Percentiles rank a stretch among this genome's conserved stretches.
Evolutionary conservation across 306 rosid genomes (phyloP).

Genomic region (Cucumis hystrix): DNA sequence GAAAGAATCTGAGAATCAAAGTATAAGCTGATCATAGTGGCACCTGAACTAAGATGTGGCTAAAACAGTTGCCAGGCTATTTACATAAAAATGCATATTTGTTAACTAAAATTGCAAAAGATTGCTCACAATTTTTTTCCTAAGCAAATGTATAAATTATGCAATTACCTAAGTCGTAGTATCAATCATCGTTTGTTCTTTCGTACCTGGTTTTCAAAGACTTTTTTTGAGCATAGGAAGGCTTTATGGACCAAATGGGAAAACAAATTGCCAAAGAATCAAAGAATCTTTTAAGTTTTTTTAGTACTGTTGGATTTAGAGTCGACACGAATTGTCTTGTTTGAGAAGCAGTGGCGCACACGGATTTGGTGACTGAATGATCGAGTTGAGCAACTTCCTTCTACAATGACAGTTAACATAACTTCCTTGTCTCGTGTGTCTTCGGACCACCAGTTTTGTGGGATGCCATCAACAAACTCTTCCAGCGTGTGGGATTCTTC

Average conservation of each 20-base stretch:
- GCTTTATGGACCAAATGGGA: not conserved
- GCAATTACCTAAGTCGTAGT: not conserved
- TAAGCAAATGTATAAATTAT: not conserved
- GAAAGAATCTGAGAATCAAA: not conserved
- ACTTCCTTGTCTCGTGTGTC: conserved; percentile 78
- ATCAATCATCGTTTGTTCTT: not conserved
- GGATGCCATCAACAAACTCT: conserved; percentile 63
- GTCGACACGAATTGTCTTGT: conserved; percentile 36
- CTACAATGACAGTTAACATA: conserved; percentile 41
- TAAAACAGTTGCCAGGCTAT: conserved; percentile 1
- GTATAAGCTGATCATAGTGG: not conserved
- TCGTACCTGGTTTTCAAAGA: not conserved
- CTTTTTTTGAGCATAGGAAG: not conserved
- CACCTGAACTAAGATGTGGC: conserved; percentile 2
- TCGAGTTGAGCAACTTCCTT: conserved; percentile 52
- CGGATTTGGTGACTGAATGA: conserved; percentile 29
- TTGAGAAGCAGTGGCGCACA: conserved; percentile 60
- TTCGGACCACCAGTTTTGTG: conserved; percentile 78
- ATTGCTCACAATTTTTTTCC: not conserved
- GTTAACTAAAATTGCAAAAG: not conserved
- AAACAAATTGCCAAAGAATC: not conserved
- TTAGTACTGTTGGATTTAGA: conserved; percentile 39
- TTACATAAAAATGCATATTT: conserved; percentile 3
- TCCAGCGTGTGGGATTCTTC: conserved; percentile 52
- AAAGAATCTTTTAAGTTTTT: conserved; percentile 16